phyloP scores from a whole-genome alignment of 768 basidiomycete genomes.

The Infundibulicybe gibba region DNA sequence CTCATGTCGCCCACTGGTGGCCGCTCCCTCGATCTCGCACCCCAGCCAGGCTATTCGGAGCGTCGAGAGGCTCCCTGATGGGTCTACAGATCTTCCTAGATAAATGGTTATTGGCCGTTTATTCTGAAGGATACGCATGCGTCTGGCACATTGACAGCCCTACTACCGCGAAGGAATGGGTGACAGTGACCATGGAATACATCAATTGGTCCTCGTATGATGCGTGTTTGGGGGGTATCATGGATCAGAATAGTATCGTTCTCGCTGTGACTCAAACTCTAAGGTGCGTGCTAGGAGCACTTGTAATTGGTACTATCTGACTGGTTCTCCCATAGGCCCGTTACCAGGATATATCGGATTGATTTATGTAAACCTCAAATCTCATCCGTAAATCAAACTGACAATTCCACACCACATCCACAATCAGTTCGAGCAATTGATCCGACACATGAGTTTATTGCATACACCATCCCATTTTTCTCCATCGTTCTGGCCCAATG shows the following conservation, averaged over 20 bases:
- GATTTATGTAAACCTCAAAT: slow-evolving; percentile 12
- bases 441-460: slow-evolving; percentile 22
- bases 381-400: slow-evolving; percentile 17
- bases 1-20: slow-evolving; percentile 8
- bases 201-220: slow-evolving; percentile 17
- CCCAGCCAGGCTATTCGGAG: slow-evolving; percentile 4
- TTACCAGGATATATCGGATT: slow-evolving; percentile 9
- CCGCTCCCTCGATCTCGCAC: slow-evolving; percentile 3
- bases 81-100: slow-evolving; percentile 39
- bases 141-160: slow-evolving; percentile 34
- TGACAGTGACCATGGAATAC: slow-evolving; percentile 3
- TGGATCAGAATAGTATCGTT: slow-evolving; percentile 14
- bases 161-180: slow-evolving; percentile 3
- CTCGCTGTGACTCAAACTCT: slow-evolving; percentile 19
- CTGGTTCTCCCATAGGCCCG: slow-evolving; percentile 1
- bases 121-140: slow-evolving; percentile 34
- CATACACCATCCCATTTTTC: slow-evolving; percentile 21
- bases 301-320: slow-evolving; percentile 16
- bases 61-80: slow-evolving; percentile 16
- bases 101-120: slow-evolving; percentile 44
- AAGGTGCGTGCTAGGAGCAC: slow-evolving; percentile 21
- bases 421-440: slow-evolving; percentile 29
- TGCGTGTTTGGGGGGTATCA: slow-evolving; percentile 14
- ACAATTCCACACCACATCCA: too few species aligned
- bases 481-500: slow-evolving; percentile 36